Evolutionary conservation across 768 basidiomycete species (phyloP), one percentile per base, ranked within the genome.

Genomic region (Leccinum fibrillosum): DNA sequence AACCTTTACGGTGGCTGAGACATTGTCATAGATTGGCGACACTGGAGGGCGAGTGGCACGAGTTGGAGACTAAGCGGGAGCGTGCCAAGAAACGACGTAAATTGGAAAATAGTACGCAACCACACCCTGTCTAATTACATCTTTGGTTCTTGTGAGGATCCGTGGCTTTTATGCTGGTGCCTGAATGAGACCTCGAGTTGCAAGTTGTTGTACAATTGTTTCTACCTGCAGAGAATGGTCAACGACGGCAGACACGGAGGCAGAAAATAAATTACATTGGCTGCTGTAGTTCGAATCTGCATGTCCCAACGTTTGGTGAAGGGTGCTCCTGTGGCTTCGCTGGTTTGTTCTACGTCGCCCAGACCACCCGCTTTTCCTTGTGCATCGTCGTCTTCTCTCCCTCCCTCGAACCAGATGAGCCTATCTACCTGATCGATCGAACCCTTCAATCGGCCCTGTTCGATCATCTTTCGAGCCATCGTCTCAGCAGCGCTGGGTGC

Each of bases 391-490:
- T 94, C 94, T 66, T 98, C 95, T 53, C 81, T 79, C 37, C 84
- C 81, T 39, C 83, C 88, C 64, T 98, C 94, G 60, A 99, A 99
- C 82, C 89, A 91, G 61, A 99, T 96, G 49, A 98, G 80, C 63
- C 84, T 88, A 58, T 96, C 92, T 13, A 98, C 94, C 70, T 99
- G 97, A 70, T 99, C 97, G 57, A 99, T 96, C 57, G 87, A 88
- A 26, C 91, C 97, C 61, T 91, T 87, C 60, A 98, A 76, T 55
- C 97, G 88, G 9, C 93, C 90, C 74, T 99, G 97, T 69, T 98
- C 94, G 52, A 99, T 97, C 97, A 99, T 99, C 70, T 90, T 92
- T 53, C 96, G 83, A 10, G 96, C 95, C 90, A 98, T 98, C 1
- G 88, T 93, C 75, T 99, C 97, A 17, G 96, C 96, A 15, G 93